Conservation (phyloP, 2,329 filamentous ascomycete genomes). For the Pseudogymnoascus sp. region DNA sequence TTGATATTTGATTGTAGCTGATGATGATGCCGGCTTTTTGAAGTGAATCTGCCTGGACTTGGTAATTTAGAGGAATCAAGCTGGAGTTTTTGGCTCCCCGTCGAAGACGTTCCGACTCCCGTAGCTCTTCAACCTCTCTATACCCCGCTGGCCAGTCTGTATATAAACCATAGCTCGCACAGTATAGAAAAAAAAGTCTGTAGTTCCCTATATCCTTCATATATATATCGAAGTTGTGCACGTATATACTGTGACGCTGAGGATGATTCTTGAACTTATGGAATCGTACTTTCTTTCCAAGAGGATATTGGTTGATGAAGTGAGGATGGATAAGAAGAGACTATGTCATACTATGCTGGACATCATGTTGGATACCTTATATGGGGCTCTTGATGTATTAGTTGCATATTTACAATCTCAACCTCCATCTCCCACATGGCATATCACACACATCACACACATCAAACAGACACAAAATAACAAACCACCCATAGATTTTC, state of each 20-base stretch:
- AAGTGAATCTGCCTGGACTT: not conserved
- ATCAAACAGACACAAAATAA: not conserved
- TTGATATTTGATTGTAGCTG: not conserved
- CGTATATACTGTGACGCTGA: not conserved
- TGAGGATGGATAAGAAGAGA: not conserved
- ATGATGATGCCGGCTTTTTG: too few species aligned
- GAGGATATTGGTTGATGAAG: not conserved
- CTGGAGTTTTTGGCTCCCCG: not conserved
- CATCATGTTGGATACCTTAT: not conserved
- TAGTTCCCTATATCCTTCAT: not conserved
- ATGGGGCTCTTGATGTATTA: not conserved
- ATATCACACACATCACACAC: not conserved
- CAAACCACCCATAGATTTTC: conserved; percentile 8
- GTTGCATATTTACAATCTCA: not conserved
- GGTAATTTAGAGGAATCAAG: not conserved
- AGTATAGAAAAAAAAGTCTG: not conserved
- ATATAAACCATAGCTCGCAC: not conserved
- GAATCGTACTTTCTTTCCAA: too few species aligned
- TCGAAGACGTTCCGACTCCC: too few species aligned
- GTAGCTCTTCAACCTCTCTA: not conserved
- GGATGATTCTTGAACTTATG: not conserved
- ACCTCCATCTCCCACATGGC: not conserved
- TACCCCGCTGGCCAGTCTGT: not conserved
- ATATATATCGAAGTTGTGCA: not conserved
- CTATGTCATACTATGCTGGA: not conserved